Evolutionary conservation across 345 rosid species (phyloP), one percentile per base, ranked within the genome.

Genomic region (Sapria himalayana): DNA sequence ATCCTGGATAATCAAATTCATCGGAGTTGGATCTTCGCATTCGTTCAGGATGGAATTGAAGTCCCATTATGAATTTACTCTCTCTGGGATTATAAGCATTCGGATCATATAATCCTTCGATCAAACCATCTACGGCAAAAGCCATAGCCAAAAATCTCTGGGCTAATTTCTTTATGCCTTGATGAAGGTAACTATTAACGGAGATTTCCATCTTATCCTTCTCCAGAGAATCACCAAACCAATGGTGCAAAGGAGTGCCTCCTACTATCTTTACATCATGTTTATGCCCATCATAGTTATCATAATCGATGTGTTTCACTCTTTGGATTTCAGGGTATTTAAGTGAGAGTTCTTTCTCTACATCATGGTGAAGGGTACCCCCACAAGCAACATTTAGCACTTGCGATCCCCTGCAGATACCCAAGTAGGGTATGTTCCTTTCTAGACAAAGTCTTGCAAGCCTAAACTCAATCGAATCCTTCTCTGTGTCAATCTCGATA

Each of bases 71-170:
- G 41, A 76, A 72, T 59, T 65, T 63, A 0, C 77, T 80, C 38
- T 67, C 69, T 25, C 62, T 58, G 49, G 80, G 74, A 66, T 70
- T 63, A 29, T 67, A 72, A 10, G 51, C 43, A 40, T 60, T 54
- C 18, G 77, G 77, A 36, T 76, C 80, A 45, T 76, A 72, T n/a
- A 67, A 76, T n/a, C 85, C 85, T 67, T 76, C 80, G 37, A 70
- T 47, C 60, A 76, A 51, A 19, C 77, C 80, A 54, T 76, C 80
- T 19, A 69, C 64, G 39, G 77, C 72, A 46, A 66, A 66, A 0
- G 85, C 85, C 77, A 72, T 72, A 0, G 73, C 66, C n/a, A 53
- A 64, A 18, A 76, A 76, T 19, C 74, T 27, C 13, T 58, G 48
- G 16, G 71, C 85, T 6, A 72, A 56, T 51, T 49, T 62, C 65